A percentile compares a stretch with the other conserved stretches of the same genome.
Conservation (phyloP, 2,329 filamentous ascomycete genomes). For the Pseudonectria foliicola region DNA sequence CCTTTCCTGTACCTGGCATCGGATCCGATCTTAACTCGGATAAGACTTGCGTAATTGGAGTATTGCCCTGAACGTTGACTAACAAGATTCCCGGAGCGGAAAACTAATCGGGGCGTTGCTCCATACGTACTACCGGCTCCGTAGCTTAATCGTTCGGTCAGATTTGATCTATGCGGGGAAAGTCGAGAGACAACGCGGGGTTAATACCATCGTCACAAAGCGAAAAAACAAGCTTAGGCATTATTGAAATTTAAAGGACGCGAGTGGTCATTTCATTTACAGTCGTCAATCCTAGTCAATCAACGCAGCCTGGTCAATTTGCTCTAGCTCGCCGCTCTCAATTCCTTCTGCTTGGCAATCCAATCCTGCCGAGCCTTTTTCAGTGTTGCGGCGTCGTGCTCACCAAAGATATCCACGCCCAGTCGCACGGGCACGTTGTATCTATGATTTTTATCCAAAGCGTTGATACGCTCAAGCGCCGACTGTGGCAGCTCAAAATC, state of each 20-base stretch:
- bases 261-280: no score
- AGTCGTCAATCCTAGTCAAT: no score
- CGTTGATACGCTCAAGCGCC: conserved; percentile 3
- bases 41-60: not conserved
- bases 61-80: not conserved
- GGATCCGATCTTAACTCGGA: not conserved
- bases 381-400: conserved; percentile 5
- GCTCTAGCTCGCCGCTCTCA: conserved; percentile 1
- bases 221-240: no score
- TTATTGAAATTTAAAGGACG: no score
- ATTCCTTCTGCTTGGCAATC: conserved; percentile 6
- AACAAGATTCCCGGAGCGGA: no score
- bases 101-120: no score
- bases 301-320: no score
- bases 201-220: no score
- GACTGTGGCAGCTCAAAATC: conserved; percentile 7
- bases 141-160: no score
- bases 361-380: conserved; percentile 6
- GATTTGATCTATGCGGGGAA: not conserved
- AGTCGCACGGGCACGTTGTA: conserved; percentile 9
- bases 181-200: not conserved
- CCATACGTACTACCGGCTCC: no score
- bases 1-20: not conserved
- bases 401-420: conserved; percentile 8
- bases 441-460: conserved; percentile 7